Evolutionary conservation across 2,329 filamentous ascomycete genomes (phyloP).

Genomic region (Hysterium pulicare): DNA sequence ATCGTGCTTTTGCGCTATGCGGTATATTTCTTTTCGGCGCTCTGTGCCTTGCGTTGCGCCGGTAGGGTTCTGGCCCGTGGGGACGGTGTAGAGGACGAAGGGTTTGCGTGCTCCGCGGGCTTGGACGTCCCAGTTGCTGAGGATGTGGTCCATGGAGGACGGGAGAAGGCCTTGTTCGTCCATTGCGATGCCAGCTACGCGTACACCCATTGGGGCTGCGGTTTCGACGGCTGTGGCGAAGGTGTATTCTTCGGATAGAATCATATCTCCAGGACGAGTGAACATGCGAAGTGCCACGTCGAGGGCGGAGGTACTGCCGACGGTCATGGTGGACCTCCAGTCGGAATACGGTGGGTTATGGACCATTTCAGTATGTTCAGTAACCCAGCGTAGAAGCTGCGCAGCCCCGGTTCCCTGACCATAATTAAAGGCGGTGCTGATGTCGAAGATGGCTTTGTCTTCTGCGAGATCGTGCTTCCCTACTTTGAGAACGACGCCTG

Average conservation of each 20-base stretch:
- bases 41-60: slow-evolving; percentile 72
- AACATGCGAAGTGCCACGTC: slow-evolving; percentile 85
- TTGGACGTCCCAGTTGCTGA: slow-evolving; percentile 63
- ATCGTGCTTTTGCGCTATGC: slow-evolving; percentile 77
- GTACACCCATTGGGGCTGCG: slow-evolving; percentile 60
- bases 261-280: slow-evolving; percentile 67
- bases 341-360: slow-evolving; percentile 84
- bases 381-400: slow-evolving; percentile 84
- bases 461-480: slow-evolving; percentile 81
- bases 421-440: slow-evolving; percentile 90
- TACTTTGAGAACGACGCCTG: slow-evolving; percentile 60
- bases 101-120: slow-evolving; percentile 58
- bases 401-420: slow-evolving; percentile 81
- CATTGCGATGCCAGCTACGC: slow-evolving; percentile 59
- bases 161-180: slow-evolving; percentile 65
- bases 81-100: slow-evolving; percentile 66
- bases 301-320: slow-evolving; percentile 81
- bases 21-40: slow-evolving; percentile 70
- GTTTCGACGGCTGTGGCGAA: slow-evolving; percentile 75
- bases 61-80: slow-evolving; percentile 87
- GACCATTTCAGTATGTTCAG: slow-evolving; percentile 92
- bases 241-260: slow-evolving; percentile 87
- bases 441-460: slow-evolving; percentile 64
- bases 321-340: slow-evolving; percentile 79
- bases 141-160: slow-evolving; percentile 58